Base-by-base conservation (phyloP, 148 eudicot species). In the Camellia granthamiana region DNA sequence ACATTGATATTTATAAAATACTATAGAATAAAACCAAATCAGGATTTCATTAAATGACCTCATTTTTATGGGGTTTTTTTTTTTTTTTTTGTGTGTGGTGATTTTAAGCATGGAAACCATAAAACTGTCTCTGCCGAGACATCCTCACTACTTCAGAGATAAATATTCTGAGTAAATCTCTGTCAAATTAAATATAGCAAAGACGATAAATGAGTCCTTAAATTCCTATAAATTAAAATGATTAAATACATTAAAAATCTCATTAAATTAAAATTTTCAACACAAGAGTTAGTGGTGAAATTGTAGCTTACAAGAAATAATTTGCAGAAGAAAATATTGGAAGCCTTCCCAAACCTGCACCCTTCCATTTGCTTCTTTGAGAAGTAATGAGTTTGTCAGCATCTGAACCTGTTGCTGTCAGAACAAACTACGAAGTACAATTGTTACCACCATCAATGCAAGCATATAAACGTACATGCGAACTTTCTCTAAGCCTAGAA, bases 381-480 rank as follows among this genome's bases (percentile, higher is more conserved):
- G 91, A 88, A 73, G 73, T 79, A 81, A 93, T 80, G 41, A 92
- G 85, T 73, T 83, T 69, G 85, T 96, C 99, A 81, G 89, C 93
- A 81, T 93, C 91, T 70, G 99, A 92, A 72, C 94, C 94, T 69
- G 98, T 86, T 80, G 99, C 99, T 80, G 97, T 84, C 88, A 96
- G 82, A 82, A 93, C 99, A 88, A 93, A 96, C 99, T 96, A 83
- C 64, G 77, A 80, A 62, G 70, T 19, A 49, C 75, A 47, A 55
- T 43, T 21, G 51, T 30, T 38, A 64, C 13, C 56, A 77, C 59
- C 15, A 51, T 14, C 13, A 65, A 9, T 15, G 3, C 60, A 49
- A 77, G 72, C 47, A 77, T 6, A 69, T 64, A 30, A 42, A 74
- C 23, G 61, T 42, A 77, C n/a, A 63, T 62, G 56, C 19, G 18